A percentile compares a stretch with the other conserved stretches of the same genome.
These are phyloP conservation scores for Didymella segeticola DNA, from an alignment of 2,329 filamentous ascomycete genomes.

Conservation along the genomic window DNA sequence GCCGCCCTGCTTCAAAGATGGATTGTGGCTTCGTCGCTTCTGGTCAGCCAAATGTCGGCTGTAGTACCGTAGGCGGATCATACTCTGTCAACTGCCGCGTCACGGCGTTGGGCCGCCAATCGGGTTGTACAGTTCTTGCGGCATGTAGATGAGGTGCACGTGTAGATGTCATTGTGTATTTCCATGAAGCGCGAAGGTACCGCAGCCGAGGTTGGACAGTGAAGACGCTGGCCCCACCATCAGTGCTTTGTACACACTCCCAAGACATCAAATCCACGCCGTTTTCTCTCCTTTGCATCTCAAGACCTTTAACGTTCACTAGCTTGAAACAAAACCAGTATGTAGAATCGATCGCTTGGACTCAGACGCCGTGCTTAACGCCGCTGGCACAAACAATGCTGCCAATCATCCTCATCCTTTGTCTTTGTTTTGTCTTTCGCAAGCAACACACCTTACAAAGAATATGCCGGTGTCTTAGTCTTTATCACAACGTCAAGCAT, in stretches of 20 bases:
- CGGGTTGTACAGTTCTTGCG: not conserved
- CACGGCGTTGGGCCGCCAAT: not conserved
- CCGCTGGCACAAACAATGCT: not conserved
- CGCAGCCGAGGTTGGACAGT: not conserved
- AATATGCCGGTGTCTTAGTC: not conserved
- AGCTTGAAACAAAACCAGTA: not conserved
- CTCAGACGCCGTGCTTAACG: not conserved
- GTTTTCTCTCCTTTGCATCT: not conserved
- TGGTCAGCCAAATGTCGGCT: not conserved
- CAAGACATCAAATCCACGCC: not conserved
- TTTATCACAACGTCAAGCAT: not conserved
- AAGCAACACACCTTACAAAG: not conserved
- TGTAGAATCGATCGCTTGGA: not conserved
- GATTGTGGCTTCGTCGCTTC: not conserved
- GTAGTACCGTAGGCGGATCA: constrained; percentile 1
- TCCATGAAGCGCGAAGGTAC: not conserved
- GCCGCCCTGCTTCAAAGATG: constrained; percentile 9
- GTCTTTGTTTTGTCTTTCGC: not conserved
- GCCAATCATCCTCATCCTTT: not conserved
- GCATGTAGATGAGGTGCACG: not conserved
- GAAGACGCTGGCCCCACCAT: not conserved
- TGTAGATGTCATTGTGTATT: not conserved
- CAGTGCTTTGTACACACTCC: not conserved
- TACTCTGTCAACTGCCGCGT: not conserved
- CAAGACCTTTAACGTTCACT: not conserved